Base-by-base conservation (phyloP, 2,329 filamentous ascomycete genomes). In the Cordyceps cateniannulata region DNA sequence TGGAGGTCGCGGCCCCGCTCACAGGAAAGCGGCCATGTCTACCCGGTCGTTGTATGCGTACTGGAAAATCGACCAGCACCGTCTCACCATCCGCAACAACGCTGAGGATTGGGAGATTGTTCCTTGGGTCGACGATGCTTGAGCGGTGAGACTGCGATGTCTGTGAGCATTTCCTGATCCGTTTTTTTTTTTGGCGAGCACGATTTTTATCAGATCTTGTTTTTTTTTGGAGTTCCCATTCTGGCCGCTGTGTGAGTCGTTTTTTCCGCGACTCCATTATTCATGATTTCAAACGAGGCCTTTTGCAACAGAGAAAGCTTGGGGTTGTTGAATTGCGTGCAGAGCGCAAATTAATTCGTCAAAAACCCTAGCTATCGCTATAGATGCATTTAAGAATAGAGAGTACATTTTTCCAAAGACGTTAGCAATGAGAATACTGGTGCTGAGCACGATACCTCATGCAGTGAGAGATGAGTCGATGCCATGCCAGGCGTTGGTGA, bases 21-120 rank as follows among this genome's bases (percentile, higher is more conserved):
- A 85, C 71, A 75, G 77, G 62, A 76, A 89, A 80, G 92, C 81
- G 70, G 90, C 76, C 79, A 83, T 85, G 72, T 85, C 75, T 73
- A 82, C 78, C 70, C 84, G 77, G 76, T 84, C 81, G 73, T 83
- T 78, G 74, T 89, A 80, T 75, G 83, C 73, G 73, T 88, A 74
- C 80, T 89, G 88, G 82, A 79, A 79, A 62, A 90, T 92, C 68
- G 86, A 89, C 68, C 85, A 89, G 65, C 81, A 87, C 67, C 83
- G 83, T 61, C 76, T 96, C 68, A 82, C 84, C 40, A 82, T 96
- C 64, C 78, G 80, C 25, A 86, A 93, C 68, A 83, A 82, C 20
- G 84, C 82, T 42, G 72, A 79, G 64, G 79, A 76, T 49, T 95
- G 89, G 86, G 78, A 82, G 55, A 80, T 91, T 64, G 74, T 75